Evolutionary conservation across 2,329 filamentous ascomycete genomes (phyloP).

Genomic region (Podosphaera xanthii): DNA sequence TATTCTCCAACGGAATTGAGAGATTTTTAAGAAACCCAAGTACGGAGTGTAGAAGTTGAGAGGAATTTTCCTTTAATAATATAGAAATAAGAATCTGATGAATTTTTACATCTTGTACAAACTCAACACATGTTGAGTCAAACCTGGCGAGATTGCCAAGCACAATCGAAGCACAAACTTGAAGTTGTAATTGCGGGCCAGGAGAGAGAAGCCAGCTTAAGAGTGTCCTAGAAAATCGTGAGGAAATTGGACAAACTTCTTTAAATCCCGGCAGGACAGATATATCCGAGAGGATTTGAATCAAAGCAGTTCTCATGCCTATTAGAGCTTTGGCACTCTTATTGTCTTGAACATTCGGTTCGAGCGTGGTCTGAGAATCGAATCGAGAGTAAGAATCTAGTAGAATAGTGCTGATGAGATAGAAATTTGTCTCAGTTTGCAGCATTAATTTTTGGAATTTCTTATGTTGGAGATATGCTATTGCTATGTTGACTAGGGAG

Average conservation of each 20-base stretch:
- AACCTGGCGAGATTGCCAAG: constrained; percentile 39
- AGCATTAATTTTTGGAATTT: constrained; percentile 25
- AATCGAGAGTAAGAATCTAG: constrained; percentile 25
- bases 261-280: constrained; percentile 27
- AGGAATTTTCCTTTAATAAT: constrained; percentile 21
- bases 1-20: constrained; percentile 33
- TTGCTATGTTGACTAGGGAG: constrained; percentile 26
- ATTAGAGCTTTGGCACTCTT: constrained; percentile 27
- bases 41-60: constrained; percentile 31
- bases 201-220: constrained; percentile 24
- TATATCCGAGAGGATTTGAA: constrained; percentile 27
- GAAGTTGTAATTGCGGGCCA: constrained; percentile 20
- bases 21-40: constrained; percentile 43
- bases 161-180: constrained; percentile 34
- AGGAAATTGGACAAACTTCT: constrained; percentile 20
- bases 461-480: constrained; percentile 31
- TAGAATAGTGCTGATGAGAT: constrained; percentile 26
- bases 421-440: constrained; percentile 16
- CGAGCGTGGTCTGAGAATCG: constrained; percentile 12
- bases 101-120: constrained; percentile 24
- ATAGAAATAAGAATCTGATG: constrained; percentile 23
- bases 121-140: constrained; percentile 27
- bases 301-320: constrained; percentile 26
- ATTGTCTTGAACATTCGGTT: constrained; percentile 11
- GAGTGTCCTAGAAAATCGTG: constrained; percentile 21